Base-by-base conservation (phyloP, 257 asterid genomes). In the Solanum tarijense region DNA sequence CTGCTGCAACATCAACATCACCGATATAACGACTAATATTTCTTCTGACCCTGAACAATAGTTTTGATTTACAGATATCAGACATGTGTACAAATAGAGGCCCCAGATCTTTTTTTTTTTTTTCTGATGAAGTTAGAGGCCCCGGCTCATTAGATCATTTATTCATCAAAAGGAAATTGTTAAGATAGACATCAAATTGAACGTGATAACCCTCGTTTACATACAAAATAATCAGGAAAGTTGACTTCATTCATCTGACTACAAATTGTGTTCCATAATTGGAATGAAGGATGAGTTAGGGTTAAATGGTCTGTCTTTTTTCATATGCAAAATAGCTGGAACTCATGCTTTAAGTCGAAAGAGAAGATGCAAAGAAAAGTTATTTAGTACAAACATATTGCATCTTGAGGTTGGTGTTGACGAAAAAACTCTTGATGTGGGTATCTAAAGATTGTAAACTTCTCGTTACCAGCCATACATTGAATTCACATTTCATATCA, bases 1-100 rank as follows among this genome's bases (percentile, higher is more conserved):
- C 99, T 89, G 99, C 99, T 83, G 98, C 98, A 89, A 93, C 98
- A 85, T 97, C 99, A 90, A 95, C 93, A 92, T 97, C 99, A 71
- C 99, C 99, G 69, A 95, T 94, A 89, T 93, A 94, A 88, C 91
- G 88, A 72, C 88, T 89, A 55, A 97, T 93, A 90, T 52, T 91
- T 90, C 89, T 96, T 91, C 99, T 93, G 88, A 92, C 98, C 99
- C 99, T 95, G 91, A 83, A 90, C 75, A 71, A 91, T 65, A 55
- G 71, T 87, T 69, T 88, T 89, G 43, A 27, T 65, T 79, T 73
- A 62, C 20, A 89, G 85, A 83, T 71, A 71, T 86, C 39, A 76
- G 74, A 74, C 74, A 46, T 7, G 46, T 36, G 52, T 55, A 46
- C 31, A 34, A 65, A 11, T 60, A n/a, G 35, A 72, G 84, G 84